Percentiles rank a stretch among this genome's conserved stretches.
These are phyloP conservation scores for Paraphoma chrysanthemicola DNA, from an alignment of 2,329 filamentous ascomycete species.

Conservation along the genomic window DNA sequence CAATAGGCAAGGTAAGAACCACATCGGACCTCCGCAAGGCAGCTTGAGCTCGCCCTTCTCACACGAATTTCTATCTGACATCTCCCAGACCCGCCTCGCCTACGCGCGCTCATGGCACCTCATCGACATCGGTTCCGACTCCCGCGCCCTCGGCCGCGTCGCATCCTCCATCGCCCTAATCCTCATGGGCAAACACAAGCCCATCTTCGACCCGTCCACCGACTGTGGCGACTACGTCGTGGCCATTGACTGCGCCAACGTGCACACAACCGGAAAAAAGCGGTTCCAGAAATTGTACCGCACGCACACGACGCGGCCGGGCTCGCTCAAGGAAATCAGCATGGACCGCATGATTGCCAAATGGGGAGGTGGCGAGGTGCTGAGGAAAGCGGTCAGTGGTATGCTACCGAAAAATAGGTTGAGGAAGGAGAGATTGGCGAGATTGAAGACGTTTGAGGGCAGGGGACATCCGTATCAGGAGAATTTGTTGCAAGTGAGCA, in stretches of 20 bases:
- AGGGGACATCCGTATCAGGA: slow-evolving; percentile 86
- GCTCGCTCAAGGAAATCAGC: slow-evolving; percentile 83
- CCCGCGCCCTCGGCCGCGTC: slow-evolving; percentile 85
- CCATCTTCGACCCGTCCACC: slow-evolving; percentile 94
- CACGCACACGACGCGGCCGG: slow-evolving; percentile 88
- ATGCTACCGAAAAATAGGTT: slow-evolving; percentile 98
- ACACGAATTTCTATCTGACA: background rate
- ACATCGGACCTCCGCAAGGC: slow-evolving; percentile 8
- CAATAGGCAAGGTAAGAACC: slow-evolving; percentile 72
- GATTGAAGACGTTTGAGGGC: slow-evolving; percentile 97
- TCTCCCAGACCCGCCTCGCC: slow-evolving; percentile 82
- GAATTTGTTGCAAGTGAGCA: slow-evolving; percentile 78
- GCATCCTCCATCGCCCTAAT: slow-evolving; percentile 85
- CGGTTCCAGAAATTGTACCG: slow-evolving; percentile 95
- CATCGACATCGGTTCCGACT: slow-evolving; percentile 72
- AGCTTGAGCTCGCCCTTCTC: background rate
- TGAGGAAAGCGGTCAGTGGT: slow-evolving; percentile 89
- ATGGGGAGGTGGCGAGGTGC: slow-evolving; percentile 88
- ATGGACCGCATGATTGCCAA: slow-evolving; percentile 97
- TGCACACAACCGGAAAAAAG: slow-evolving; percentile 91
- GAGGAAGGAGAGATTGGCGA: slow-evolving; percentile 82
- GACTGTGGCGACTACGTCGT: slow-evolving; percentile 99
- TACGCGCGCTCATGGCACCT: slow-evolving; percentile 97
- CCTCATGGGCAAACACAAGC: slow-evolving; percentile 99
- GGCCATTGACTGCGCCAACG: slow-evolving; percentile 83